A percentile compares a stretch with the other conserved stretches of the same genome.
Evolutionary conservation across 2,329 filamentous ascomycete species (phyloP).

Genomic region (Claviceps digitariae): DNA sequence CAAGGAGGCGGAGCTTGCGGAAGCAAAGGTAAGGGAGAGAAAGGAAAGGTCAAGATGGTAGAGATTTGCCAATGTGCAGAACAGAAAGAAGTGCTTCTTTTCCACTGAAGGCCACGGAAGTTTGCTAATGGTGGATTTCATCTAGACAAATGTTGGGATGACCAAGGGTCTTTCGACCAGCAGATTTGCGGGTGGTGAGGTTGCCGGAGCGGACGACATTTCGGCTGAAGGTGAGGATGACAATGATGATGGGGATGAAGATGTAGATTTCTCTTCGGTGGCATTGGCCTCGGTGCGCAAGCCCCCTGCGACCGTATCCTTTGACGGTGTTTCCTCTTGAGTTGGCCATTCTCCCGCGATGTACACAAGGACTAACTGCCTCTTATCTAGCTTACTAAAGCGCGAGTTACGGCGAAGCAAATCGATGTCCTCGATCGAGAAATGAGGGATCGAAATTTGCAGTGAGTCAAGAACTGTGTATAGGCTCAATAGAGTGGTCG

Average conservation of each 20-base stretch:
- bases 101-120: background rate
- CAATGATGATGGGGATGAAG: conserved; percentile 33
- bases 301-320: conserved; percentile 26
- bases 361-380: conserved; percentile 6
- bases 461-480: conserved; percentile 15
- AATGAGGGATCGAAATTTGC: conserved; percentile 41
- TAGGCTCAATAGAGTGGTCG: too few relatives aligned
- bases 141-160: conserved; percentile 31
- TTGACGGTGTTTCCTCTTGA: conserved; percentile 11
- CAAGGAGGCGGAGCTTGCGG: conserved; percentile 49
- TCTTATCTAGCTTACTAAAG: conserved; percentile 28
- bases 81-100: background rate
- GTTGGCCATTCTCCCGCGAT: background rate
- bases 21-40: conserved; percentile 36
- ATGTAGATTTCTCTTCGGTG: conserved; percentile 48
- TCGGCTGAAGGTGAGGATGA: conserved; percentile 45
- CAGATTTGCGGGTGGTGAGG: conserved; percentile 32
- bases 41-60: background rate
- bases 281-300: conserved; percentile 54
- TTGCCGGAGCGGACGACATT: conserved; percentile 21
- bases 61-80: too few relatives aligned
- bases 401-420: conserved; percentile 31
- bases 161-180: conserved; percentile 41
- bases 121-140: background rate
- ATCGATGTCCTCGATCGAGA: conserved; percentile 41